Evolutionary conservation across 768 basidiomycete species (phyloP).

Genomic region (Phanerodontia chrysosporium): DNA sequence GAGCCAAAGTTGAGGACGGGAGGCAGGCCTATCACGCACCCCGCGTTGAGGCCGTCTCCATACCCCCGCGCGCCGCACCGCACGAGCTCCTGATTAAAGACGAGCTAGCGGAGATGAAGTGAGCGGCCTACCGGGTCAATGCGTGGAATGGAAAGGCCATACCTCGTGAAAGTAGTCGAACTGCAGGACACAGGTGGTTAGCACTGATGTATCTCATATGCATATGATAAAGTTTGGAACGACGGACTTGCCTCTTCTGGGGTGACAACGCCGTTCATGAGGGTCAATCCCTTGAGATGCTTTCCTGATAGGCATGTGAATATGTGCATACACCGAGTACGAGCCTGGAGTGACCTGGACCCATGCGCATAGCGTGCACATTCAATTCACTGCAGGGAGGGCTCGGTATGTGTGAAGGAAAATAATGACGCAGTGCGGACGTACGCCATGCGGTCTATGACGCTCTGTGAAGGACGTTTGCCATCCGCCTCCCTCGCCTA

Average conservation of each 20-base stretch:
- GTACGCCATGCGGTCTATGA: slow-evolving; percentile 82
- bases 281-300: slow-evolving; percentile 72
- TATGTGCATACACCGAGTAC: neutral
- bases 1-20: slow-evolving; percentile 82
- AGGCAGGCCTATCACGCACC: slow-evolving; percentile 80
- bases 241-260: slow-evolving; percentile 52
- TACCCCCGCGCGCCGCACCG: slow-evolving; percentile 75
- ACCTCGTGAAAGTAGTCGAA: slow-evolving; percentile 93
- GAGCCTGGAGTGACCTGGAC: slow-evolving; percentile 45
- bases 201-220: neutral
- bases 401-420: neutral
- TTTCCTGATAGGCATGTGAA: slow-evolving; percentile 35
- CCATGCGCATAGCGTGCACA: slow-evolving; percentile 90
- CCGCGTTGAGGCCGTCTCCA: slow-evolving; percentile 72
- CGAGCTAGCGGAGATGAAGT: slow-evolving; percentile 18
- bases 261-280: slow-evolving; percentile 72
- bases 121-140: no score
- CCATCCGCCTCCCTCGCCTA: slow-evolving; percentile 76
- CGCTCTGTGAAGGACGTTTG: slow-evolving; percentile 75
- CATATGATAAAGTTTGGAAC: neutral
- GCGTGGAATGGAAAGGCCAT: no score
- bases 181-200: slow-evolving; percentile 5
- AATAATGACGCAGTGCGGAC: slow-evolving; percentile 13
- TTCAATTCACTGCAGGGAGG: slow-evolving; percentile 48
- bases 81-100: slow-evolving; percentile 28